These are phyloP conservation scores for Phyllosticta citribraziliensis DNA, from an alignment of 2,329 filamentous ascomycete genomes.

Conservation along the genomic window DNA sequence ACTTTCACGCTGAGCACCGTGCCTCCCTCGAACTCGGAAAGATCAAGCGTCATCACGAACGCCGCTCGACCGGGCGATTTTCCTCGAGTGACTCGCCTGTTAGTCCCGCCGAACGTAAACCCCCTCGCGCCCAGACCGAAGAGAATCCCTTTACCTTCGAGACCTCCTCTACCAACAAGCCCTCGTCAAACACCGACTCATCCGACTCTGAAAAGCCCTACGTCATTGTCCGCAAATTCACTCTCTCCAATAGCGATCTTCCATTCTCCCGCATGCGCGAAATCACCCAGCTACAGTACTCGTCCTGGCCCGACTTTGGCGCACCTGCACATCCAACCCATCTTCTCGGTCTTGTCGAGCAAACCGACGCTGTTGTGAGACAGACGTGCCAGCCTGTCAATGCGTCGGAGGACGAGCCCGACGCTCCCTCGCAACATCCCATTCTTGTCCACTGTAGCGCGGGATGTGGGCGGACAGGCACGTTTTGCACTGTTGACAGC, in stretches of 20 bases:
- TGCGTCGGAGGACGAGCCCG: slow-evolving; percentile 48
- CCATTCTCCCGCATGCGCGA: slow-evolving; percentile 84
- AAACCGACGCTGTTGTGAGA: slow-evolving; percentile 64
- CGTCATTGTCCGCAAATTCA: slow-evolving; percentile 79
- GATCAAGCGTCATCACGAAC: slow-evolving; percentile 35
- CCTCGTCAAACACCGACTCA: background rate
- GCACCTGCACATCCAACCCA: slow-evolving; percentile 82
- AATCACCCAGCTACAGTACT: slow-evolving; percentile 89
- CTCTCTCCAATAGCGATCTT: slow-evolving; percentile 62
- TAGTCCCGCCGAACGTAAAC: slow-evolving; percentile 17
- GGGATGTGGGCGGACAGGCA: slow-evolving; percentile 88
- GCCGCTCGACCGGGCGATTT: background rate
- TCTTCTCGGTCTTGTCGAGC: slow-evolving; percentile 78
- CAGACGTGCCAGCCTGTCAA: slow-evolving; percentile 26
- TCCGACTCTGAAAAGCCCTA: slow-evolving; percentile 51
- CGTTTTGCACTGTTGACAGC: slow-evolving; percentile 92
- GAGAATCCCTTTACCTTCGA: background rate
- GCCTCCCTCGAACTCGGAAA: slow-evolving; percentile 59
- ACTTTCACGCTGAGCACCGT: slow-evolving; percentile 69
- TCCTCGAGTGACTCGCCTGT: slow-evolving; percentile 23
- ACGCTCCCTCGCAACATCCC: slow-evolving; percentile 47
- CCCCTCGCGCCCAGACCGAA: slow-evolving; percentile 14
- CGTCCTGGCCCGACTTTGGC: slow-evolving; percentile 96
- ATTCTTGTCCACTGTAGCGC: slow-evolving; percentile 93
- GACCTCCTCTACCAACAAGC: background rate